A percentile compares a stretch with the other conserved stretches of the same genome.
These are phyloP conservation scores for Quercus parvula DNA, from an alignment of 306 rosid genomes.

Conservation along the genomic window DNA sequence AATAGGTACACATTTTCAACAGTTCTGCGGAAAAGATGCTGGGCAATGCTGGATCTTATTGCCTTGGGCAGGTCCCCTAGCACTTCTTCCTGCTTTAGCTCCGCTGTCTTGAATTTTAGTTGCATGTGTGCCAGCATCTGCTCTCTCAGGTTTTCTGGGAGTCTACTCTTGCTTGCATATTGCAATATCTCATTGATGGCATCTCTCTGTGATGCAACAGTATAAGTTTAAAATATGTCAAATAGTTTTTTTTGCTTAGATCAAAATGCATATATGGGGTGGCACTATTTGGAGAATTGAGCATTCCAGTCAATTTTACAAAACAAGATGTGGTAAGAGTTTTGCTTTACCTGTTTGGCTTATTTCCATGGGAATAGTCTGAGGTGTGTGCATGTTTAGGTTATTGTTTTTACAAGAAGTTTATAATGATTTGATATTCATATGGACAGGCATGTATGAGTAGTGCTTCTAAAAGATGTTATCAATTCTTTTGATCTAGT, in stretches of 20 bases:
- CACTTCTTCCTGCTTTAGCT: slow-evolving; percentile 77
- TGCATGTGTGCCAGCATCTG: slow-evolving; percentile 85
- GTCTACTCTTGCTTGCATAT: slow-evolving; percentile 73
- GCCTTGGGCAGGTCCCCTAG: slow-evolving; percentile 69
- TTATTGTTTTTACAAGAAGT: not conserved
- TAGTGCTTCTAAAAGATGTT: not conserved
- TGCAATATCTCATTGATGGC: slow-evolving; percentile 59
- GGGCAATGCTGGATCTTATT: slow-evolving; percentile 69
- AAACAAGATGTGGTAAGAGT: too few species aligned
- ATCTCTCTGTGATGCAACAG: slow-evolving; percentile 50
- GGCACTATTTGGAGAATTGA: too few species aligned
- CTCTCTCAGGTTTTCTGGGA: slow-evolving; percentile 74
- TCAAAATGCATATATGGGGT: too few species aligned
- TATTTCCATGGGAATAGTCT: too few species aligned
- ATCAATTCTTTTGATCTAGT: too few species aligned
- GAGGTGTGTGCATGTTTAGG: too few species aligned
- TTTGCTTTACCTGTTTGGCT: too few species aligned
- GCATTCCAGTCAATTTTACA: too few species aligned
- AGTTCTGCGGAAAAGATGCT: slow-evolving; percentile 60
- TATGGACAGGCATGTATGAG: not conserved
- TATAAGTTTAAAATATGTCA: slow-evolving; percentile 10
- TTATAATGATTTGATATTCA: not conserved
- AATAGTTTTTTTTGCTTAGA: not conserved
- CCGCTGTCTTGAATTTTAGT: slow-evolving; percentile 81
- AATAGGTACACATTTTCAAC: slow-evolving; percentile 64